Conservation (phyloP, 1,139 yeast genomes). For the Taphrina communis region DNA sequence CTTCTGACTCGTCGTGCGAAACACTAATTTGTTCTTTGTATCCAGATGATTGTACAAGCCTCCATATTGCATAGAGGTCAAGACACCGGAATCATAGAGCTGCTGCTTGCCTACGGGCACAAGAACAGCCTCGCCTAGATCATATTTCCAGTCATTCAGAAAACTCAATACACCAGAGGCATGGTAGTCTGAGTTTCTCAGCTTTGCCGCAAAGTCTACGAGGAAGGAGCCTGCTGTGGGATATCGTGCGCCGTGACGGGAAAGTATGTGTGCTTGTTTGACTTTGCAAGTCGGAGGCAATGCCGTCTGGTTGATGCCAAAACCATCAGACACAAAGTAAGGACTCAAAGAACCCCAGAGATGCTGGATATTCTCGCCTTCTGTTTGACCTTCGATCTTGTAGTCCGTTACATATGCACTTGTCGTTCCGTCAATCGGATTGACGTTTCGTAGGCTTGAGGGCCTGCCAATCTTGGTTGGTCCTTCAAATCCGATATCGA, state of each 20-base stretch:
- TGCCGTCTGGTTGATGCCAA: conserved; percentile 26
- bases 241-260: conserved; percentile 37
- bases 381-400: conserved; percentile 25
- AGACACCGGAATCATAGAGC: conserved; percentile 36
- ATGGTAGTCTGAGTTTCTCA: conserved; percentile 7
- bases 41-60: conserved; percentile 20
- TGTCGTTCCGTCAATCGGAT: conserved; percentile 11
- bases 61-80: conserved; percentile 32
- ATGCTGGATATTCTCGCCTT: conserved; percentile 27
- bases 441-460: conserved; percentile 16
- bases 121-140: conserved; percentile 36
- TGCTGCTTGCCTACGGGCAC: conserved; percentile 40
- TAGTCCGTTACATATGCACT: conserved; percentile 24
- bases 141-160: conserved; percentile 33
- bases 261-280: conserved; percentile 32
- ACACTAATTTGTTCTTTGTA: conserved; percentile 26
- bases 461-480: conserved; percentile 32
- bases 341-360: conserved; percentile 36
- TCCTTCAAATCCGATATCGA: conserved; percentile 29
- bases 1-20: conserved; percentile 37
- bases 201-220: conserved; percentile 23
- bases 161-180: conserved; percentile 25
- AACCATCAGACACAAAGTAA: conserved; percentile 33
- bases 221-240: conserved; percentile 36
- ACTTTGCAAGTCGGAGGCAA: conserved; percentile 29